These are phyloP conservation scores for Torulaspora quercuum DNA, from an alignment of 805 yeast species.

Conservation along the genomic window DNA sequence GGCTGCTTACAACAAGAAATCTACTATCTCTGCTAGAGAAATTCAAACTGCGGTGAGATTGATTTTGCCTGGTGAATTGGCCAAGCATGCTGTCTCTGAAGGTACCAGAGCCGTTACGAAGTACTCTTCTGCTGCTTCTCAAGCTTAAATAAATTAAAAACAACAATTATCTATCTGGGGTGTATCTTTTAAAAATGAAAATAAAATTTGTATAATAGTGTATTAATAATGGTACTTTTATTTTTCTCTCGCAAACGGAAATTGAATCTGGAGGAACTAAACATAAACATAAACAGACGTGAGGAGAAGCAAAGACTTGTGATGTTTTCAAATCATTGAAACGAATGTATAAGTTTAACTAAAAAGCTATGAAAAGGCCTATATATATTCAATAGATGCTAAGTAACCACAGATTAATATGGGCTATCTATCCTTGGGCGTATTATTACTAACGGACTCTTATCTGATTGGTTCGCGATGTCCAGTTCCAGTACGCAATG, in stretches of 20 bases:
- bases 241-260: no score
- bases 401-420: no score
- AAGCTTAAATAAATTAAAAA: conserved; percentile 34
- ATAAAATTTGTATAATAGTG: conserved; percentile 18
- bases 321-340: no score
- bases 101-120: conserved; percentile 98
- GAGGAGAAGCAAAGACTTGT: no score
- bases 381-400: no score
- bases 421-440: no score
- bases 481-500: no score
- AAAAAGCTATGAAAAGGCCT: no score
- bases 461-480: conserved; percentile 13
- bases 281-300: no score
- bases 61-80: conserved; percentile 97
- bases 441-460: conserved; percentile 11
- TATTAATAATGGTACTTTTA: conserved; percentile 9
- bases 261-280: no score
- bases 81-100: conserved; percentile 97
- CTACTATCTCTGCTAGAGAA: conserved; percentile 97
- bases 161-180: conserved; percentile 3
- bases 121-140: conserved; percentile 68
- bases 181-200: no score
- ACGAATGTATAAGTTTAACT: no score
- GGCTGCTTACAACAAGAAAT: conserved; percentile 98
- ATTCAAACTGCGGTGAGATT: conserved; percentile 98